A percentile compares a stretch with the other conserved stretches of the same genome.
Conservation (phyloP, 345 rosid species). For the Rhodamnia rubescens region DNA sequence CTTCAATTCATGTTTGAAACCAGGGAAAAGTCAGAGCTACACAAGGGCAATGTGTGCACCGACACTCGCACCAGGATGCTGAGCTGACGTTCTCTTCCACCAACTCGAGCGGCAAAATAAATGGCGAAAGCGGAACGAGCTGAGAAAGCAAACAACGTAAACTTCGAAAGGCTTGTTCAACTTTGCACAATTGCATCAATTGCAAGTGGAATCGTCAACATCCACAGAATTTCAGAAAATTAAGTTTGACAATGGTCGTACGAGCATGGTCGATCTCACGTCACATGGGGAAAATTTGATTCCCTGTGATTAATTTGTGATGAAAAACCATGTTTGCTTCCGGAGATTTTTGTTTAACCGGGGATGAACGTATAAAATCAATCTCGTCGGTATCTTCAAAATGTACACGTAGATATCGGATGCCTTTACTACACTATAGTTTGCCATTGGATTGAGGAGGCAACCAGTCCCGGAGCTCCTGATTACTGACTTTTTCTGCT, state of each 20-base stretch:
- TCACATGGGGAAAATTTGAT: neutral
- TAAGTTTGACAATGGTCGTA: neutral
- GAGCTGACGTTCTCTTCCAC: neutral
- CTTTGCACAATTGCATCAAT: neutral
- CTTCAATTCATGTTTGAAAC: neutral
- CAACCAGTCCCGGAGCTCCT: neutral
- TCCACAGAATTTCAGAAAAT: neutral
- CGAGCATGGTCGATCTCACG: neutral
- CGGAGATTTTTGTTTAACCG: neutral
- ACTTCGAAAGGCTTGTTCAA: neutral
- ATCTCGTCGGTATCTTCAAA: neutral
- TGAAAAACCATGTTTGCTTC: neutral
- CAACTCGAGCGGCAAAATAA: neutral
- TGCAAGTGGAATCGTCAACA: neutral
- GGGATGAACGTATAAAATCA: neutral
- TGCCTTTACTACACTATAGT: neutral
- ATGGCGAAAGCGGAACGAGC: neutral
- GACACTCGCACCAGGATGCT: neutral
- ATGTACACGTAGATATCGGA: neutral
- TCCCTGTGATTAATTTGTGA: no score
- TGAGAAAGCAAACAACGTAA: neutral
- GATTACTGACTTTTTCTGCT: neutral
- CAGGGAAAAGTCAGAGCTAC: neutral
- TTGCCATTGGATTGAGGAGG: neutral
- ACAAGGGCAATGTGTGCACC: neutral